Percentiles rank a stretch among this genome's conserved stretches.
These are phyloP conservation scores for Heliosperma pusillum DNA, from an alignment of 148 eudicot genomes.

Conservation along the genomic window DNA sequence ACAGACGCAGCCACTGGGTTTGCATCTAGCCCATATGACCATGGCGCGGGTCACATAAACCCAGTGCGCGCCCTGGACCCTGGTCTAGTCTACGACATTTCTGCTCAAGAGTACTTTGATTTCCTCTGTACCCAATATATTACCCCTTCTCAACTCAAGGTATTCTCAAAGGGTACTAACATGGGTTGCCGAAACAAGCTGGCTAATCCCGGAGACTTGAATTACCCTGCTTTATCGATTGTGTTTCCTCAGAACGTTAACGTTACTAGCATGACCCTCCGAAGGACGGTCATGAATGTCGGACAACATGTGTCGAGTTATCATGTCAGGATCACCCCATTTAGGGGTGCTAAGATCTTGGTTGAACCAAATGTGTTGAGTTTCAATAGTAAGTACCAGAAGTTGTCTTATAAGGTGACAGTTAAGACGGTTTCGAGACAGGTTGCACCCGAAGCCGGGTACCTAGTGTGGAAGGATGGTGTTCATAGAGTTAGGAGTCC, in stretches of 20 bases:
- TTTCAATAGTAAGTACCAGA: constrained; percentile 49
- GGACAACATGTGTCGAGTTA: constrained; percentile 59
- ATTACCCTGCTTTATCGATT: constrained; percentile 82
- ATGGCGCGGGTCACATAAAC: constrained; percentile 87
- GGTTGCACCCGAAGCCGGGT: constrained; percentile 56
- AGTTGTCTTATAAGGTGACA: constrained; percentile 58
- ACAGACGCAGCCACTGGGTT: constrained; percentile 51
- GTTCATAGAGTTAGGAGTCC: constrained; percentile 78
- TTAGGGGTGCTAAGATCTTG: constrained; percentile 51
- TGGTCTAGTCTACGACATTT: constrained; percentile 72
- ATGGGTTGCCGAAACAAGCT: constrained; percentile 39
- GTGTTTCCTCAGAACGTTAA: constrained; percentile 44
- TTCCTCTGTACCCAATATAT: constrained; percentile 69
- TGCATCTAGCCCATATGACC: constrained; percentile 58
- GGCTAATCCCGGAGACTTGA: constrained; percentile 52
- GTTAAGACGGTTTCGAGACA: constrained; percentile 42
- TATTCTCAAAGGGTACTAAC: constrained; percentile 52
- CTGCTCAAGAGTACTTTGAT: constrained; percentile 67
- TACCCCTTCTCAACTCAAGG: constrained; percentile 46
- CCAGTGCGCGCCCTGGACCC: constrained; percentile 77
- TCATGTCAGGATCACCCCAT: constrained; percentile 52
- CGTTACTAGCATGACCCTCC: constrained; percentile 41
- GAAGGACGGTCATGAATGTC: constrained; percentile 77
- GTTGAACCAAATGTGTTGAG: constrained; percentile 57
- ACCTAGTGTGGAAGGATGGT: constrained; percentile 75